Base-by-base conservation (phyloP, 352 stramenopile species). In the Albugo laibachii region DNA sequence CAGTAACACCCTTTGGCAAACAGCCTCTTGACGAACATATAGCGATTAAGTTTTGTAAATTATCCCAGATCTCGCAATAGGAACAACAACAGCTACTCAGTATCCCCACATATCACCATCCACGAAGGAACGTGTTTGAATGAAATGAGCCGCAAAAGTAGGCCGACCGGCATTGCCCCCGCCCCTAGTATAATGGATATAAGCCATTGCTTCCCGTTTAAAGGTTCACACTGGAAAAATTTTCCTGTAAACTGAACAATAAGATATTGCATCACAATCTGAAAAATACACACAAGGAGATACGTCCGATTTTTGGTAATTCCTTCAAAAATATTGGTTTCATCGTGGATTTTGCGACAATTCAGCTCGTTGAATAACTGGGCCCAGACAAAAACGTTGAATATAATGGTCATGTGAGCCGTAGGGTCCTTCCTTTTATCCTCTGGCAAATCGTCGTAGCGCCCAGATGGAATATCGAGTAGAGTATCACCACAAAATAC, bases 171-270 rank as follows among this genome's bases (percentile, higher is more conserved):
- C 20, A 82, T 41, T 12, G 70, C 62, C 0, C 55, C 18, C 0
- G 61, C 57, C 1, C 69, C 66, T 1, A 88, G 44, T 1, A 48
- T 54, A 24, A 87, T 77, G n/a, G 50, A 80, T 27, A 80, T 55
- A 0, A 57, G 61, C 66, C 71, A 85, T 45, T 83, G 64, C 0
- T 2, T 46, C 1, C 50, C 60, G 1, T 58, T 69, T 11, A 87
- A 52, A 2, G 59, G 60, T 12, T 41, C 37, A 49, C 72, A 85
- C 44, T 77, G 79, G 57, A 83, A 84, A 21, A 80, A 78, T 0
- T 55, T 47, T 2, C 88, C 92, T n/a, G 84, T 95, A 40, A 72
- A 81, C 60, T 98, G 59, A 12, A 98, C 85, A 51, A 98, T 96
- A 43, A 98, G 42, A 39, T 96, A 52, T 65, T 99, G 94, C 45